These are phyloP conservation scores for Spergularia marina DNA, from an alignment of 148 eudicot genomes.

Conservation along the genomic window DNA sequence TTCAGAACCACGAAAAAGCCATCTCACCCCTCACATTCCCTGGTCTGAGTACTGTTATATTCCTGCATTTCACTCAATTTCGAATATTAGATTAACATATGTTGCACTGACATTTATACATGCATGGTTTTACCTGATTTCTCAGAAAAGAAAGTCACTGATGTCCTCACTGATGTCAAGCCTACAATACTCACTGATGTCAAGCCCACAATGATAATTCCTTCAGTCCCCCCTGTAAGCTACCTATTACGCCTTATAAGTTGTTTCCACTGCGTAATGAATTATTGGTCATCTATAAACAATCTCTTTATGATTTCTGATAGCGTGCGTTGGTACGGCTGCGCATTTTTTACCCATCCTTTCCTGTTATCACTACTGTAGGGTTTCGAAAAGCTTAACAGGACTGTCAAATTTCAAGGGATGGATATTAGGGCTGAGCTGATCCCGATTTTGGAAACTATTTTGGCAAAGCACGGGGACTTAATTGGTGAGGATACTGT, in stretches of 20 bases:
- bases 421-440: slow-evolving; percentile 7
- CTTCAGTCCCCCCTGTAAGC: neutral
- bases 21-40: neutral
- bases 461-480: slow-evolving; percentile 7
- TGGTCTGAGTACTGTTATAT: neutral
- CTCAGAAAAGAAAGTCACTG: neutral
- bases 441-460: neutral
- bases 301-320: too few relatives aligned
- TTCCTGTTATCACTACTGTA: neutral
- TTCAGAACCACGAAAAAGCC: neutral
- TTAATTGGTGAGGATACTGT: slow-evolving; percentile 10
- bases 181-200: neutral
- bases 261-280: too few relatives aligned
- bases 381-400: neutral
- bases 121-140: neutral
- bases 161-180: too few relatives aligned
- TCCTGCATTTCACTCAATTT: too few relatives aligned
- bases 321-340: too few relatives aligned
- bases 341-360: too few relatives aligned
- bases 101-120: too few relatives aligned
- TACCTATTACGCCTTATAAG: too few relatives aligned
- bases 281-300: too few relatives aligned
- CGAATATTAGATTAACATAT: too few relatives aligned
- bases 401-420: neutral
- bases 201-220: neutral